Conservation (phyloP, 441 rosid genomes). For the Gossypium gossypioides region DNA sequence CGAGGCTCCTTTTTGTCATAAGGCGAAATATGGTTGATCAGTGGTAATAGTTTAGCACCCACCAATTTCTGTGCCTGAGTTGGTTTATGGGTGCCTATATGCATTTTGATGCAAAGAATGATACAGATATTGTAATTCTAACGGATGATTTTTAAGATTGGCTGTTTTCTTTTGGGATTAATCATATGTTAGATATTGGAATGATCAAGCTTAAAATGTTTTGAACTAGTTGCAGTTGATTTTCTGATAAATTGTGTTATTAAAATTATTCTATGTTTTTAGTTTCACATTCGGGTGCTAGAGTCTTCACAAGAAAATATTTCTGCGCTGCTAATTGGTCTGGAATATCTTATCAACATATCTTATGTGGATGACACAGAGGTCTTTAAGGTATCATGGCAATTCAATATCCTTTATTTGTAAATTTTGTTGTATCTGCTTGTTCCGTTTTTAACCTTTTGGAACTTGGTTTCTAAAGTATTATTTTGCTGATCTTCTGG, state of each 20-base stretch:
- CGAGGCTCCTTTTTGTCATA: not conserved
- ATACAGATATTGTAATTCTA: not conserved
- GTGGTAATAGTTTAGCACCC: not conserved
- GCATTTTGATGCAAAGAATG: not conserved
- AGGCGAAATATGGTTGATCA: constrained; percentile 1
- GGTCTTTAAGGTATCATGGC: constrained; percentile 72
- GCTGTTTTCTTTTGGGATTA: not conserved
- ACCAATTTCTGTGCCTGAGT: not conserved
- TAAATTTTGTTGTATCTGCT: not conserved
- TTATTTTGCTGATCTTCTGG: constrained; percentile 1
- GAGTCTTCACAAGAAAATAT: constrained; percentile 68
- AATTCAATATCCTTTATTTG: not conserved
- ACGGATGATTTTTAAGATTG: not conserved
- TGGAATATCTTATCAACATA: constrained; percentile 77
- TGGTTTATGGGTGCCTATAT: not conserved
- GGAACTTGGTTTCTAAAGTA: not conserved
- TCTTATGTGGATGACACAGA: constrained; percentile 98
- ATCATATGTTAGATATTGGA: not conserved
- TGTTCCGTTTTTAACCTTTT: not conserved
- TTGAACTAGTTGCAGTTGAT: not conserved
- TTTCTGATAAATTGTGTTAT: not conserved
- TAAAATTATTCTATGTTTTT: constrained; percentile 12
- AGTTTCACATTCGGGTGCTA: constrained; percentile 64
- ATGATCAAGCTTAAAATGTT: not conserved
- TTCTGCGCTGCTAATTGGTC: constrained; percentile 61